Evolutionary conservation across 768 basidiomycete genomes (phyloP), one percentile per base, ranked within the genome.

Genomic region (Trametes gibbosa): DNA sequence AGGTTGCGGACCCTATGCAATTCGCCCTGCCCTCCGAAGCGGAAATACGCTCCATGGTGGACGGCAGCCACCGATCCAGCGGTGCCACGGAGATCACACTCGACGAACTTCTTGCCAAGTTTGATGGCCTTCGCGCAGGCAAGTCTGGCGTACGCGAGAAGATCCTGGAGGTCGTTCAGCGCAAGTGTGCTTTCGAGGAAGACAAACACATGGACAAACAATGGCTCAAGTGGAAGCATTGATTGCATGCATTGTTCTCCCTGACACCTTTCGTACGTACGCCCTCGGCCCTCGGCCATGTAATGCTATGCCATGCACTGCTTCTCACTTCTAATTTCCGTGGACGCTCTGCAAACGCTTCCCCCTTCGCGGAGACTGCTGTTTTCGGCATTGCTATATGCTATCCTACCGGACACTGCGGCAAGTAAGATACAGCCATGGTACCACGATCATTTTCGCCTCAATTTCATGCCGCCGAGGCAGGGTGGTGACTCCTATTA

Each of bases 21-120:
- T 79, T 79, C 66, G 82, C 83, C 53, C 77, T 99, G 46, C 96
- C 95, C 1, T 83, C 85, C 14, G 95, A 98, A 70, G 73, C 76
- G 42, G 84, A 87, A 64, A 86, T 99, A 62, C 77, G 81, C 45
- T 72, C 78, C 17, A 72, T 87, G 40, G 86, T 98, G 41, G 78
- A 73, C 61, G 86, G 94, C 53, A 74, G 81, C 67, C 82, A 86
- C 65, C 69, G 70, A n/a, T 77, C 80, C 13, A 86, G 85, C 55
- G 86, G 86, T 19, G 79, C 78, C 23, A 83, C 82, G 61, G 83
- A 83, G 19, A 65, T 89, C 25, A 86, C 79, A 8, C 69, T 82
- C 53, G 77, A 83, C 35, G 90, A 94, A 66, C 70, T 95, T 43
- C 66, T 91, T 5, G 72, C 77, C 24, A 79, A 79, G 67, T 85